Evolutionary conservation across 2,329 filamentous ascomycete genomes (phyloP).

Genomic region (Aspergillus piperis): DNA sequence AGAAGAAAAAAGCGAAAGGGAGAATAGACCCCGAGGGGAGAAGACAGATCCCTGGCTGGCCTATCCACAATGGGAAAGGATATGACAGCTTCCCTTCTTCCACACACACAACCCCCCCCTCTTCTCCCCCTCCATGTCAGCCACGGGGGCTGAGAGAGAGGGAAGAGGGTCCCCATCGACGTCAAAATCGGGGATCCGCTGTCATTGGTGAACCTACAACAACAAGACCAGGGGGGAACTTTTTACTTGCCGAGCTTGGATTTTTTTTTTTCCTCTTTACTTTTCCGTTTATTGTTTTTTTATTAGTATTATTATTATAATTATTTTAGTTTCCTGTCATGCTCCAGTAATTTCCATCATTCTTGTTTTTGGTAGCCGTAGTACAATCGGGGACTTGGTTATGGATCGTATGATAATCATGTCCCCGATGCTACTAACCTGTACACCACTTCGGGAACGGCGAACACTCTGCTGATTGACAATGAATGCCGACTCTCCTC

Average conservation of each 20-base stretch:
- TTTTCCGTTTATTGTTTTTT: background rate
- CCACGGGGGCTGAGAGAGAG: background rate
- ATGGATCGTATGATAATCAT: slow-evolving; percentile 3
- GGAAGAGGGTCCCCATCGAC: background rate
- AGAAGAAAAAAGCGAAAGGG: background rate
- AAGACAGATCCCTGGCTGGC: background rate
- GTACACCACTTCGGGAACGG: no score
- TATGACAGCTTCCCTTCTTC: slow-evolving; percentile 3
- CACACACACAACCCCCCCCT: no score
- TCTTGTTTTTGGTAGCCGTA: background rate
- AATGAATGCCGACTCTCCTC: no score
- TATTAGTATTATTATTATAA: background rate
- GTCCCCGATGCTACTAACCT: background rate
- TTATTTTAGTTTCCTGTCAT: no score
- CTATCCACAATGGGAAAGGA: slow-evolving; percentile 6
- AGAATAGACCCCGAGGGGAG: background rate
- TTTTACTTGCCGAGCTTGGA: background rate
- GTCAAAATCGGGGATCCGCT: background rate
- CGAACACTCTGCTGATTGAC: no score
- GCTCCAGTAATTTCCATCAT: no score
- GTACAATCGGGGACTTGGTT: background rate
- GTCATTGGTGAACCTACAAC: background rate
- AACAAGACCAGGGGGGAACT: background rate
- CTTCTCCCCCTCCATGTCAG: background rate
- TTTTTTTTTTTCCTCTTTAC: background rate